Evolutionary conservation across 1,139 yeast genomes (phyloP), one percentile per base, ranked within the genome.

Genomic region (Debaryomycetaceae sp.): DNA sequence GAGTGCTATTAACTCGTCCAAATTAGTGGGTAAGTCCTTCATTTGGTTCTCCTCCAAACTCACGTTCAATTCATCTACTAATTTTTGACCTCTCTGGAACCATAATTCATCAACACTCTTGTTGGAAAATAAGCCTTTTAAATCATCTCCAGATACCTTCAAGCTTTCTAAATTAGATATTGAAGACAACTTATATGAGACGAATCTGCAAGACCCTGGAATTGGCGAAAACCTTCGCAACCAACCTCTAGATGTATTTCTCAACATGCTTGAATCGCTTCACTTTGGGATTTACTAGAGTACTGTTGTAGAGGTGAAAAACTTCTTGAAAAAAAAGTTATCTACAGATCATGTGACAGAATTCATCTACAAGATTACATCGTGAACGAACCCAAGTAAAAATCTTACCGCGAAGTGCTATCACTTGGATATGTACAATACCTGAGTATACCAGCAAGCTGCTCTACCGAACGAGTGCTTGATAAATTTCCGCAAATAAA

Each of bases 21-120:
- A 63, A 47, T 73, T 53, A 18, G 50, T 41, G 16, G 64, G 60
- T 11, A 56, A 50, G 14, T 48, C 46, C 14, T 42, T 41, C 14
- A 59, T 47, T 26, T 51, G 51, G 33, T 58, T 47, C 37, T 67
- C 70, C 14, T 61, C 63, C 37, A 72, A 54, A 13, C 60, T 50
- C 30, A 56, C 60, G 53, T 72, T 81, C 46, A 84, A 64, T 22
- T 73, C 73, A 11, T 65, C 65, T 5, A 77, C 67, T 43, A 79
- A 70, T 17, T 55, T 47, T 14, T 67, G 64, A 6, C 81, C 76
- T 58, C 85, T 73, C 32, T 73, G 63, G 51, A 70, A 78, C 84
- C 87, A 84, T 30, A 83, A 70, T 49, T 75, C 78, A 30, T 76
- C 58, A 17, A 83, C 58, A 9, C 86, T 78, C 22, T 67, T 52